Evolutionary conservation across 164 flowering plant genomes (phyloP), one percentile per base, ranked within the genome.

Genomic region (Vitis labrusca): DNA sequence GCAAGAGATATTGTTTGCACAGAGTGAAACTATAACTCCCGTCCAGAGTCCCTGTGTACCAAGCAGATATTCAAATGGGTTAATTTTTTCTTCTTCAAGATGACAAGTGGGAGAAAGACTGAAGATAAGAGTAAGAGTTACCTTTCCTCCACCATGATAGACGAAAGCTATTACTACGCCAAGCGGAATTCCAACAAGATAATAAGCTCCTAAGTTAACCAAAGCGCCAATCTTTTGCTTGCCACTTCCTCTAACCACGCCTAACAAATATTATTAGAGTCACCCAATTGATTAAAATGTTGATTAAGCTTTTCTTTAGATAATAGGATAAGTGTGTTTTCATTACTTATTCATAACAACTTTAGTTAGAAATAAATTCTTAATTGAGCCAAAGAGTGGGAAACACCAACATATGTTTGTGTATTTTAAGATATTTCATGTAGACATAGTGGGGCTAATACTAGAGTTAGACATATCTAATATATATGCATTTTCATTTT

Each of bases 151-250:
- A 44, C 73, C 15, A 56, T 77, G 83, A 47, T 10, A 61, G 16
- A 72, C 57, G 55, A 82, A 82, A 27, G 81, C 81, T 61, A 82
- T 63, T 1, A 70, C 15, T n/a, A 75, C n/a, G 9, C 74, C 74
- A 4, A 50, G 29, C 1, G 88, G 88, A 17, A 81, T 53, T 13
- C 88, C 88, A 9, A 73, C 30, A 10, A 82, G 56, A 64, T 82
- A 85, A 69, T 78, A 82, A 8, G 84, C 70, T 62, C 75, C 86
- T 15, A 85, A 70, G 59, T 79, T 83, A 12, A 77, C 70, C 63
- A 61, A 32, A 1, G 84, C 82, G 37, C 84, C 82, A 32, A 82
- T 73, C 69, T 78, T 82, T 64, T 84, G 87, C 78, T 76, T 56
- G 10, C 87, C 87, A 57, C 80, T 71, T 13, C 87, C 87, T 71